These are phyloP conservation scores for Artomyces pyxidatus DNA, from an alignment of 768 basidiomycete species.

Conservation along the genomic window DNA sequence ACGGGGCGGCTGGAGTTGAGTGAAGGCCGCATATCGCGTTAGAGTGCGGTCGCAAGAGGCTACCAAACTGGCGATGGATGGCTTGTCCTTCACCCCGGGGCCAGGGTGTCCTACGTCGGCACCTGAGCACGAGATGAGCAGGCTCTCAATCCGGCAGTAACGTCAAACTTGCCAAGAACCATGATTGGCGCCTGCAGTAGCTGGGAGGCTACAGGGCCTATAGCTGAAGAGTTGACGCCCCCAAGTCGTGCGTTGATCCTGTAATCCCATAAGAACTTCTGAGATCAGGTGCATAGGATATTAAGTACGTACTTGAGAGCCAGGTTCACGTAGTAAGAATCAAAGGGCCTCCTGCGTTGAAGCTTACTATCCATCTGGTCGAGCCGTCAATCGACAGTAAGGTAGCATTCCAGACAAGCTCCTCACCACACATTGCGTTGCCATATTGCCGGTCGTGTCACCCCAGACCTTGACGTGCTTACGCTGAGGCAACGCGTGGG, in stretches of 20 bases:
- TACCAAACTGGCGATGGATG: conserved; percentile 74
- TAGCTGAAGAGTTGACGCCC: conserved; percentile 70
- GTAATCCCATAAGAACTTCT: not conserved
- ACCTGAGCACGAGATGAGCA: conserved; percentile 21
- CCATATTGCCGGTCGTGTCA: not conserved
- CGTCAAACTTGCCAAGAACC: conserved; percentile 51
- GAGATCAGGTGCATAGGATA: not conserved
- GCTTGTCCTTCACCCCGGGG: conserved; percentile 53
- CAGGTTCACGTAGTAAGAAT: conserved; percentile 76
- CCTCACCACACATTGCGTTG: not conserved
- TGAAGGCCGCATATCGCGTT: conserved; percentile 59
- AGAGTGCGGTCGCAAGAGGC: conserved; percentile 68
- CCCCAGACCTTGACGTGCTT: conserved; percentile 7
- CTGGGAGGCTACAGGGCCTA: conserved; percentile 55
- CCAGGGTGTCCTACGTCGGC: conserved; percentile 86
- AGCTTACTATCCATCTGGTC: conserved; percentile 48
- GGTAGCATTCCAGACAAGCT: too few relatives aligned
- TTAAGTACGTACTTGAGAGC: conserved; percentile 64
- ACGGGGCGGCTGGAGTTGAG: conserved; percentile 53
- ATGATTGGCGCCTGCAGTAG: conserved; percentile 65
- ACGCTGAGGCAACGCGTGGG: not conserved
- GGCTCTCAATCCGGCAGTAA: too few relatives aligned
- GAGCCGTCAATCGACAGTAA: not conserved
- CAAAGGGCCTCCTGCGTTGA: conserved; percentile 56
- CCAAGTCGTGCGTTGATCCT: conserved; percentile 82